Evolutionary conservation across 768 basidiomycete genomes (phyloP), one percentile per base, ranked within the genome.

Genomic region (Suillus lakei): DNA sequence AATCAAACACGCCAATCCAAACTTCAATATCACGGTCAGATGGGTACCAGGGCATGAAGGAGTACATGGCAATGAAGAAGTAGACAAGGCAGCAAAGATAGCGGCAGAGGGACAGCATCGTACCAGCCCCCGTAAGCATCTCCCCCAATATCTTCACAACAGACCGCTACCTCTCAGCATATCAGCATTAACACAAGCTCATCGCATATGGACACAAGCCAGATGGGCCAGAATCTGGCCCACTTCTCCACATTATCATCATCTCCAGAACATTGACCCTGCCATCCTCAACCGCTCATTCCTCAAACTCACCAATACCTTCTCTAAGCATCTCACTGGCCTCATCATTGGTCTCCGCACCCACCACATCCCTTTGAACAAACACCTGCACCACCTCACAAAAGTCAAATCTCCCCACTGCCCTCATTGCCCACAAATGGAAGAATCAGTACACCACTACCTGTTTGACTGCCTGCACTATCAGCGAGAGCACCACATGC

Each of bases 361-460:
- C 1, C 75, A 73, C 2, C 80, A 81, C 48, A 51, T 68, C 7
- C 72, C 75, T 0, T 69, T 81, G 0, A 69, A 73, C 30, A 56
- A 70, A 16, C 71, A 80, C 66, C 74, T 81, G 0, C 67, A 76
- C 56, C 43, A 63, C 2, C 73, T 82, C 13, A 60, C 63, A 0
- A 67, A 66, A 26, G 64, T 51, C 0, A 72, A 77, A 16, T 66
- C 67, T 0, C 72, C 77, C 7, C 30, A 43, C 4, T 81, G 79
- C 70, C 63, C 66, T 2, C 48, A 58, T 1, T 80, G 80, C 69
- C 44, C 10, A 2, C 44, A 46, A 4, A n/a, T 3, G 4, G 38
- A 61, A 0, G 79, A 81, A 61, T 77, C 76, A 21, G 66, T 76
- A 0, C 48, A 62, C 4, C 80, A 80, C 64, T 80, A 63, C 61